phyloP scores from a whole-genome alignment of 257 asterid genomes.

The Echium plantagineum region DNA sequence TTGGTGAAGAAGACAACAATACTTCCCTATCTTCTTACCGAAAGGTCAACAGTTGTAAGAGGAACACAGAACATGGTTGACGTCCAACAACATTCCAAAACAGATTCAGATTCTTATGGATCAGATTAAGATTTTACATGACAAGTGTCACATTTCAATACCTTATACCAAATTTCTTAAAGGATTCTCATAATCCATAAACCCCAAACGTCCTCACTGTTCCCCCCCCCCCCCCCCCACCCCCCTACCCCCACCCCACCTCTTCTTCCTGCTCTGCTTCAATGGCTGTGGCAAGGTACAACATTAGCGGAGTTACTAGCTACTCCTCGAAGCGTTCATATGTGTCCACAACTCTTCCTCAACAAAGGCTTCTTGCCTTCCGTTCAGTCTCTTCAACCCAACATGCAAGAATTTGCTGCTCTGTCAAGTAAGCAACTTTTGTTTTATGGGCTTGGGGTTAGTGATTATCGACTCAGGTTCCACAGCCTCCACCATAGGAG shows the following conservation, averaged over 20 bases:
- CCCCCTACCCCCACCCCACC: no score
- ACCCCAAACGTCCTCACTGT: no score
- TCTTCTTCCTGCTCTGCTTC: slow-evolving; percentile 9
- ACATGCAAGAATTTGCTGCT: slow-evolving; percentile 46
- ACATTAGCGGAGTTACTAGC: slow-evolving; percentile 18
- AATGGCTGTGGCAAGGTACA: slow-evolving; percentile 56
- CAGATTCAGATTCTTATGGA: no score
- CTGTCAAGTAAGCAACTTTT: slow-evolving; percentile 51
- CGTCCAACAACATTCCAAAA: no score
- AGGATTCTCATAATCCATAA: background rate
- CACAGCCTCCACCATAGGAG: no score
- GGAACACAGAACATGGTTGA: no score
- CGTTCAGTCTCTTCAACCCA: slow-evolving; percentile 23
- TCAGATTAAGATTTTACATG: background rate
- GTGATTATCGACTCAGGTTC: no score
- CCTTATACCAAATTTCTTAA: background rate
- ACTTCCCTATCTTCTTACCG: no score
- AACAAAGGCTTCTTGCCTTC: slow-evolving; percentile 24
- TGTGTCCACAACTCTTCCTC: slow-evolving; percentile 31
- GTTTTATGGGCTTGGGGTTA: no score
- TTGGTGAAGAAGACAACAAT: no score
- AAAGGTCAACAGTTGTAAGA: no score
- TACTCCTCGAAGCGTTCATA: slow-evolving; percentile 45
- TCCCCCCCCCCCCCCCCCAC: no score
- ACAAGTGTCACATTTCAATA: background rate